Evolutionary conservation across 768 basidiomycete species (phyloP), one percentile per base, ranked within the genome.

Genomic region (Coprinopsis sp.): DNA sequence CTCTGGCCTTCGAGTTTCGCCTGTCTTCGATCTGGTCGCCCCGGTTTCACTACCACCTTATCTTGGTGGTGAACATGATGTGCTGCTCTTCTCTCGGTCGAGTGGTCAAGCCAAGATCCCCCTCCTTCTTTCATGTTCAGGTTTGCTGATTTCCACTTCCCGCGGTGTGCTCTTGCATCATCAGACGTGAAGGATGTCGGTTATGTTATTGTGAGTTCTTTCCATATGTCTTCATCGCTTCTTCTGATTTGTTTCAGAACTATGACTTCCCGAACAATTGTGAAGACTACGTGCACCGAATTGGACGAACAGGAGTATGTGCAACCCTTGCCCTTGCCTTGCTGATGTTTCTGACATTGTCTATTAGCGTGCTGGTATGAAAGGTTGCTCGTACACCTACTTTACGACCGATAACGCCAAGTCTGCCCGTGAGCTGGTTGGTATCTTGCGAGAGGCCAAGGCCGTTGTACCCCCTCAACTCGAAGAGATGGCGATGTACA

Each of bases 111-210:
- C 40, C 24, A 18, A 28, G 7, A 42, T 46, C 19, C 19, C 6
- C 31, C 28, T n/a, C 12, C 11, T 37, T 19, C 24, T 13, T 28
- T 30, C 13, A 10, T 25, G 34, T 37, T 36, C 28, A 11, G 36
- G 19, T 12, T 59, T 55, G 62, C 62, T 62, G 59, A 55, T 61
- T 53, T 62, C 47, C 60, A 47, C 60, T 47, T 57, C 59, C 58
- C 57, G 63, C 52, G 60, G 50, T 58, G 49, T 64, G 58, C 58
- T 57, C 58, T 64, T 51, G 54, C 57, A 37, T 7, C 21, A 28
- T 36, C 70, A 96, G 95, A 96, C 76, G 94, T 98, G 70, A 97
- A 98, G 86, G 94, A 98, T 72, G 93, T 98, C 57, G 87, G 89
- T 57, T 97, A 93, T 69, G 93, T 97, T 54, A 91, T 98, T 57